Conservation (phyloP, 1,284 basidiomycete species). For the Irpex rosettiformis region DNA sequence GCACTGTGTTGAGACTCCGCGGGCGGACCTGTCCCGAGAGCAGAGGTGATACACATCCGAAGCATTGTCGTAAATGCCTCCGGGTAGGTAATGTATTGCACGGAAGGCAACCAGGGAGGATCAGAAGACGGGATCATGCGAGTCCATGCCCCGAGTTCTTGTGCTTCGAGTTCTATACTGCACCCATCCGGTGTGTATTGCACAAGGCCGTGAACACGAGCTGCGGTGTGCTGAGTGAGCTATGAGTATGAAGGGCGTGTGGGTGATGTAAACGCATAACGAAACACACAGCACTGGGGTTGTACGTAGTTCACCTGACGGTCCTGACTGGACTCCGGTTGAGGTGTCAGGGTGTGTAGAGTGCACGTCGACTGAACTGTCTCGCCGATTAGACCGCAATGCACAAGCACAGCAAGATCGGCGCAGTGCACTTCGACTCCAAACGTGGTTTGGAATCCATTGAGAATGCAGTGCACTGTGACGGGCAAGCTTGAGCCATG, state of each 20-base stretch:
- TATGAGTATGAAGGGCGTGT: neutral
- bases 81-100: neutral
- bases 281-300: neutral
- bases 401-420: neutral
- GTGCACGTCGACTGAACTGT: neutral
- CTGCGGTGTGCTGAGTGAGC: neutral
- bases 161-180: neutral
- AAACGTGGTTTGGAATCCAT: no score
- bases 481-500: no score
- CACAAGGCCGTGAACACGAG: neutral
- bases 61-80: neutral
- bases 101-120: neutral
- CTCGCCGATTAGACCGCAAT: neutral
- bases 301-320: no score
- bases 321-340: no score
- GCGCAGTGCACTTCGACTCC: no score
- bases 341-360: neutral
- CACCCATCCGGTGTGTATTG: neutral
- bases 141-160: neutral
- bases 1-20: no score
- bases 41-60: no score
- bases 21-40: no score
- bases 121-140: neutral
- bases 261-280: neutral
- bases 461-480: neutral